These are phyloP conservation scores for Aspergillus uvarum DNA, from an alignment of 2,329 filamentous ascomycete species.

Conservation along the genomic window DNA sequence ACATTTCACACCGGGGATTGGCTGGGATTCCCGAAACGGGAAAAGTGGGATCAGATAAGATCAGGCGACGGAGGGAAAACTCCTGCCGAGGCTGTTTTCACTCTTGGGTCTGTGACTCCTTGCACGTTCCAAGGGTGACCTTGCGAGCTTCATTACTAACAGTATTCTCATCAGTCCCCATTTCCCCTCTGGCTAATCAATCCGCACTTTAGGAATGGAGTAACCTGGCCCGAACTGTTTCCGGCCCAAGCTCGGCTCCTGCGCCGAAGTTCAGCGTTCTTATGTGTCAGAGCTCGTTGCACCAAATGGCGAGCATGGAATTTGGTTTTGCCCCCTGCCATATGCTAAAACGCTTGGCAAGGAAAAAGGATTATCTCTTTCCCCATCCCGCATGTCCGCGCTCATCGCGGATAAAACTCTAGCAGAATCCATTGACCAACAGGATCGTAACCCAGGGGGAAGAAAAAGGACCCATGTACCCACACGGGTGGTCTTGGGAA, in stretches of 20 bases:
- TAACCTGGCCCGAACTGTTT: neutral
- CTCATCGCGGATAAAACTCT: slow-evolving; percentile 9
- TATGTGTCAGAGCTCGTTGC: slow-evolving; percentile 4
- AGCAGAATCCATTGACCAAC: neutral
- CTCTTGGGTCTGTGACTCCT: neutral
- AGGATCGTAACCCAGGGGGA: neutral
- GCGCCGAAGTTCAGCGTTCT: neutral
- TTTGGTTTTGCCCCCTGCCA: neutral
- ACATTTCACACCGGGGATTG: slow-evolving; percentile 10
- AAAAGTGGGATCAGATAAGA: slow-evolving; percentile 29
- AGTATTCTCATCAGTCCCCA: neutral
- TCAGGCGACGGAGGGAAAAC: slow-evolving; percentile 19
- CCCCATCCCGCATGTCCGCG: slow-evolving; percentile 1
- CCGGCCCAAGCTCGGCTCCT: neutral
- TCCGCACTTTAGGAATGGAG: neutral
- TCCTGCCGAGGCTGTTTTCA: slow-evolving; percentile 9
- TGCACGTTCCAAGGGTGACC: neutral
- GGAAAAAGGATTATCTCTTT: neutral
- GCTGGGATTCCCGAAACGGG: slow-evolving; percentile 11
- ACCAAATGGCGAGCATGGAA: neutral
- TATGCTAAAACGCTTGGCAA: neutral
- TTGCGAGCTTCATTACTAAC: neutral
- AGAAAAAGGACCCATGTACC: neutral
- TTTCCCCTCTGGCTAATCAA: neutral
- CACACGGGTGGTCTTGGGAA: neutral